These are phyloP conservation scores for Botrytis hyacinthi DNA, from an alignment of 2,329 filamentous ascomycete species.

Conservation along the genomic window DNA sequence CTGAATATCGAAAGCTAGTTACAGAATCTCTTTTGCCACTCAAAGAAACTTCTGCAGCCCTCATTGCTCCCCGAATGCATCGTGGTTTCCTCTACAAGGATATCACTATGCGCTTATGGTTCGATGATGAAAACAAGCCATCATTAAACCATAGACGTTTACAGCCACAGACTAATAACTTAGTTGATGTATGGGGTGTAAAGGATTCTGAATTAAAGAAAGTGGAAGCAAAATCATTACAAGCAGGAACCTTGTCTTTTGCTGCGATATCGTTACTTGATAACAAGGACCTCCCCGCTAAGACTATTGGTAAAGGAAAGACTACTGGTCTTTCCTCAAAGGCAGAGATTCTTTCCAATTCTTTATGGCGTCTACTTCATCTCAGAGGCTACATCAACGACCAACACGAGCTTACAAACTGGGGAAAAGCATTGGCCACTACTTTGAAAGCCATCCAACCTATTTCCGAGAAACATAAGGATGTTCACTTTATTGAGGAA, in stretches of 20 bases:
- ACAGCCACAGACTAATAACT: conserved; percentile 48
- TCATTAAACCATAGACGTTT: conserved; percentile 63
- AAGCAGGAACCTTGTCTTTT: conserved; percentile 51
- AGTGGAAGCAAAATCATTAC: conserved; percentile 43
- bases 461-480: conserved; percentile 43
- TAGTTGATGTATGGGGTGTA: conserved; percentile 68
- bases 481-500: conserved; percentile 62
- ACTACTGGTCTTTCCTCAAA: conserved; percentile 53
- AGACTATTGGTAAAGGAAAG: conserved; percentile 51
- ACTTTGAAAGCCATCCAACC: conserved; percentile 63
- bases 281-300: conserved; percentile 60
- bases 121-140: conserved; percentile 65
- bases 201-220: conserved; percentile 53
- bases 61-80: conserved; percentile 77
- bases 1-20: conserved; percentile 78
- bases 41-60: conserved; percentile 71
- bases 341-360: conserved; percentile 68
- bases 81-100: conserved; percentile 80
- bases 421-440: conserved; percentile 76
- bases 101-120: conserved; percentile 81
- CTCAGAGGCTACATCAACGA: conserved; percentile 81
- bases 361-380: conserved; percentile 85
- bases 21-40: conserved; percentile 70
- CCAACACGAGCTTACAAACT: conserved; percentile 74
- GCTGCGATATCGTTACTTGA: conserved; percentile 69